Evolutionary conservation across 768 basidiomycete genomes (phyloP).

Genomic region (Tylopilus balloui): DNA sequence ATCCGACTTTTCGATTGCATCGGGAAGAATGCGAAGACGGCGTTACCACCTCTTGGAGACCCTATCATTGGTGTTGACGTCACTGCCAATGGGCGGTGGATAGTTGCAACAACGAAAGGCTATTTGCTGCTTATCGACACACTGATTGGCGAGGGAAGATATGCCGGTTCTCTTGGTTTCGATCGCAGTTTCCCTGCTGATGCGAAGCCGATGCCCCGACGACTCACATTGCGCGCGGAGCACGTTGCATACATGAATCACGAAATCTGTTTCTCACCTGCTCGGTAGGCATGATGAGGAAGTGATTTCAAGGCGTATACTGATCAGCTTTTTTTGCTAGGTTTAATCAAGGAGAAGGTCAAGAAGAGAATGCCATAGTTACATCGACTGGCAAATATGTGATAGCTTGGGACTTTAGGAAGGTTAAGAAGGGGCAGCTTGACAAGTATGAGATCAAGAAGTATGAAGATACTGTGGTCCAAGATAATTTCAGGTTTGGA

Average conservation of each 20-base stretch:
- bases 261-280: conserved; percentile 84
- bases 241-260: conserved; percentile 94
- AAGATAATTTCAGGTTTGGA: conserved; percentile 97
- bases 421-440: conserved; percentile 87
- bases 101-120: conserved; percentile 93
- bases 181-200: conserved; percentile 94
- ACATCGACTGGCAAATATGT: conserved; percentile 91
- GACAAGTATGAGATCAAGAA: conserved; percentile 96
- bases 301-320: not conserved
- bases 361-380: conserved; percentile 91
- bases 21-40: conserved; percentile 99
- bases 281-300: conserved; percentile 54
- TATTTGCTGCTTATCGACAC: conserved; percentile 94
- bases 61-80: conserved; percentile 94
- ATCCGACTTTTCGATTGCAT: conserved; percentile 92
- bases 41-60: conserved; percentile 90
- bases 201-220: conserved; percentile 85
- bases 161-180: conserved; percentile 80
- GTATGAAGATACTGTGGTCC: conserved; percentile 91
- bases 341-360: conserved; percentile 87
- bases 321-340: conserved; percentile 38
- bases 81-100: conserved; percentile 88
- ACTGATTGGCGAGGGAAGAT: conserved; percentile 86
- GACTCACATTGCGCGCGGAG: conserved; percentile 83
- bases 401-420: conserved; percentile 95